Evolutionary conservation across 352 stramenopile species (phyloP).

Genomic region (Pythium folliculosum): DNA sequence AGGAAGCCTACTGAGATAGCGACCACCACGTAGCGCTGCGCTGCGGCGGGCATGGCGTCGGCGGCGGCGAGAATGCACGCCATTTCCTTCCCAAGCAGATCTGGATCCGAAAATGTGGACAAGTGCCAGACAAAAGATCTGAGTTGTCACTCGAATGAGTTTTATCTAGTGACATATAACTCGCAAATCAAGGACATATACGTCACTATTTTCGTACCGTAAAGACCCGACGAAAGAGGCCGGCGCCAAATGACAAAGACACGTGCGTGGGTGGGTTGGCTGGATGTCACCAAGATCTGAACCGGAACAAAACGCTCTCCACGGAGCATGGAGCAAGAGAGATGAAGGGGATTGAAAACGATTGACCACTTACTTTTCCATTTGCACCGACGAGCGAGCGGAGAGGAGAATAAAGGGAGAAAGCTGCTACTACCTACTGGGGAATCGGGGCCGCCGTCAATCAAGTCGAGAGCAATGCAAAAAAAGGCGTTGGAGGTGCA

Average conservation of each 20-base stretch:
- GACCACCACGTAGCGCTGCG: not conserved
- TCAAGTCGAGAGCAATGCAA: not conserved
- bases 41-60: not conserved
- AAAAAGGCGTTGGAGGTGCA: not conserved
- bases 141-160: not conserved
- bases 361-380: not conserved
- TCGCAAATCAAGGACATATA: not conserved
- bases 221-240: not conserved
- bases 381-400: not conserved
- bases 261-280: not conserved
- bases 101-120: too few relatives aligned
- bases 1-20: slow-evolving; percentile 7
- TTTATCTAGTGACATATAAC: not conserved
- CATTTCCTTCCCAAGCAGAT: too few relatives aligned
- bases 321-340: too few relatives aligned
- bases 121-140: too few relatives aligned
- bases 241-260: not conserved
- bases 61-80: not conserved
- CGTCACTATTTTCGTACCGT: not conserved
- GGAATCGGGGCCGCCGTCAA: not conserved
- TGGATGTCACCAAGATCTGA: not conserved
- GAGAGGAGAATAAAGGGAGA: not conserved
- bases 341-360: too few relatives aligned
- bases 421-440: not conserved
- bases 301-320: too few relatives aligned